These are phyloP conservation scores for Talaromyces amestolkiae DNA, from an alignment of 2,329 filamentous ascomycete species.

Conservation along the genomic window DNA sequence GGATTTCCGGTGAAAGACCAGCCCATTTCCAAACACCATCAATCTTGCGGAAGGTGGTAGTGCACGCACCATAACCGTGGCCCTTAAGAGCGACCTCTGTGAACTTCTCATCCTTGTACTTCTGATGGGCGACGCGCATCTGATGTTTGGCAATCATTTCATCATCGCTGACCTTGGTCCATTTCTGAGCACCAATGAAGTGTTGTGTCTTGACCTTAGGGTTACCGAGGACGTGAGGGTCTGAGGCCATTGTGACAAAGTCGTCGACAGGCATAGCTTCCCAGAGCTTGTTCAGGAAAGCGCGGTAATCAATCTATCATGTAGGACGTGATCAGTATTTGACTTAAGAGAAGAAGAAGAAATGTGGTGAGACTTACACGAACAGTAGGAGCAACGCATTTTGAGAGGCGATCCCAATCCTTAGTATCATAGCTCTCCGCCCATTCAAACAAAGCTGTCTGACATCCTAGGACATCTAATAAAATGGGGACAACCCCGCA, in stretches of 20 bases:
- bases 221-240: constrained; percentile 21
- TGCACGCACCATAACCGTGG: constrained; percentile 48
- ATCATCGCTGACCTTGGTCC: constrained; percentile 25
- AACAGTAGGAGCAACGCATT: constrained; percentile 16
- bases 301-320: constrained; percentile 12
- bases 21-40: constrained; percentile 33
- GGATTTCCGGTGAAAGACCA: constrained; percentile 28
- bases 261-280: constrained; percentile 19
- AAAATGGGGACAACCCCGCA: not conserved
- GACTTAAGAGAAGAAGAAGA: not conserved
- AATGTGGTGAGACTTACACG: not conserved
- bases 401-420: constrained; percentile 17
- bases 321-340: not conserved
- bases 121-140: constrained; percentile 56
- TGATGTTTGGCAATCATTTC: constrained; percentile 30
- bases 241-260: constrained; percentile 3
- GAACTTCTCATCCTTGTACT: constrained; percentile 51
- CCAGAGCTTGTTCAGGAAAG: constrained; percentile 3
- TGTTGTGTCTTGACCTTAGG: constrained; percentile 23
- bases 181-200: constrained; percentile 24
- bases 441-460: constrained; percentile 16
- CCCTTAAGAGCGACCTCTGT: constrained; percentile 53
- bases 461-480: constrained; percentile 10
- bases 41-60: constrained; percentile 31
- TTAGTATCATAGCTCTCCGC: constrained; percentile 17